Base-by-base conservation (phyloP, 768 basidiomycete genomes). In the Kwoniella sp. region DNA sequence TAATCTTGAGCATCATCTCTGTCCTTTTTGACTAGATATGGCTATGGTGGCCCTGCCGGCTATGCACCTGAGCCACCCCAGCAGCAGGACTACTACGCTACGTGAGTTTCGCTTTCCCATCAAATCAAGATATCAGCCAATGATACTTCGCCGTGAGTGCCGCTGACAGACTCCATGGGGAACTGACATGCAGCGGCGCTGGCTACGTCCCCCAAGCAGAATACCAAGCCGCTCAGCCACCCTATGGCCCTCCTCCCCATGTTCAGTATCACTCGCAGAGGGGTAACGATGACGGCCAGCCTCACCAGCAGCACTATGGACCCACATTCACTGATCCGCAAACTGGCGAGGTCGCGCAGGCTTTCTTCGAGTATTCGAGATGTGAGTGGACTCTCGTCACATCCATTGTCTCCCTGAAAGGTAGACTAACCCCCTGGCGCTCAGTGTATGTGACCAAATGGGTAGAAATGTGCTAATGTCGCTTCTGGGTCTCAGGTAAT, bases 351-450 rank as follows among this genome's bases (percentile, higher is more conserved):
- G 25, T 47, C 37, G 63, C 62, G 49, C 69, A 66, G 22, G 55
- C 67, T 0, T 89, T 79, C 78, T 92, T 91, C 81, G 87, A 90
- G 70, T 92, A 91, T 72, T 93, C 91, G 1, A 90, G 90, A 70
- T 96, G 93, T 74, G 52, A 64, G 68, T 69, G 40, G 8, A 30
- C 6, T 9, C 7, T 44, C 17, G 17, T 44, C 2, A 19, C 17
- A 30, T 19, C 15, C 21, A 49, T 22, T 22, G 22, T 60, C 40
- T 44, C 17, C 33, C 33, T 33, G 33, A 33, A 6, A 33, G 33
- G 55, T 27, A 21, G 27, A 10, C n/a, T n/a, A n/a, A n/a, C n/a
- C n/a, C n/a, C n/a, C n/a, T n/a, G n/a, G n/a, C n/a, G n/a, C n/a
- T n/a, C n/a, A n/a, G n/a, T n/a, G n/a, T n/a, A n/a, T n/a, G n/a